These are phyloP conservation scores for Coemansia sp. DNA, from an alignment of 192 early-diverging fungal genomes.

Conservation along the genomic window DNA sequence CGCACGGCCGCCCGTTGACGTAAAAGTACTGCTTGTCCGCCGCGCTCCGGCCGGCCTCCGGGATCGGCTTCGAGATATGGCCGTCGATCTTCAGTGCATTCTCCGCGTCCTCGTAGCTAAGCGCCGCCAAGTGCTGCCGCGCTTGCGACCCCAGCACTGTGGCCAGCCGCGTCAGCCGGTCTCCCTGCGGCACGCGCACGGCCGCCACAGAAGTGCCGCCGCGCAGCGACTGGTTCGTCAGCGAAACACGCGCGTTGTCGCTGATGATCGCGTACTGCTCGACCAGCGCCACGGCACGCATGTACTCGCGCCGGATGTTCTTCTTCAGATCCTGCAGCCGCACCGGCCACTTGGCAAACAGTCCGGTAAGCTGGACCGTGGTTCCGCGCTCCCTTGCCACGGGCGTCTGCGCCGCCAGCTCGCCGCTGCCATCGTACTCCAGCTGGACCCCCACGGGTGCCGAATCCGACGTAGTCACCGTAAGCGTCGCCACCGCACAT, in stretches of 20 bases:
- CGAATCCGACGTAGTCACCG: conserved; percentile 65
- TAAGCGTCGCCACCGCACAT: conserved; percentile 64
- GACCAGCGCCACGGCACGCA: conserved; percentile 72
- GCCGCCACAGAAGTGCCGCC: not conserved
- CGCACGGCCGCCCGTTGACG: conserved; percentile 89
- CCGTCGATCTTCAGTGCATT: conserved; percentile 33
- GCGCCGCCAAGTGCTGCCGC: conserved; percentile 22
- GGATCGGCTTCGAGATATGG: conserved; percentile 64
- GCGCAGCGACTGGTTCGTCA: conserved; percentile 67
- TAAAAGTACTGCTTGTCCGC: conserved; percentile 86
- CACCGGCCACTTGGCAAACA: conserved; percentile 90
- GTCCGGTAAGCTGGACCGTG: conserved; percentile 68
- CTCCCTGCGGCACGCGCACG: conserved; percentile 15
- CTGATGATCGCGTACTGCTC: conserved; percentile 85
- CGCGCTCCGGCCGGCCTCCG: conserved; percentile 70
- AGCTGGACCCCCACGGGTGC: conserved; percentile 64
- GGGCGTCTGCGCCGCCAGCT: conserved; percentile 49
- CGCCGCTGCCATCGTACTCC: conserved; percentile 70
- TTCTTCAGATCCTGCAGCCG: conserved; percentile 82
- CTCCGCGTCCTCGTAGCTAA: conserved; percentile 4
- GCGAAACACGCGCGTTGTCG: conserved; percentile 65
- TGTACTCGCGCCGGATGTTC: conserved; percentile 80
- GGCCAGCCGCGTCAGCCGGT: conserved; percentile 55
- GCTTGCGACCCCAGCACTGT: conserved; percentile 76
- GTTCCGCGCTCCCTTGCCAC: conserved; percentile 75